Evolutionary conservation across 108 stramenopile species (phyloP).

Genomic region (Ochromonas danica): DNA sequence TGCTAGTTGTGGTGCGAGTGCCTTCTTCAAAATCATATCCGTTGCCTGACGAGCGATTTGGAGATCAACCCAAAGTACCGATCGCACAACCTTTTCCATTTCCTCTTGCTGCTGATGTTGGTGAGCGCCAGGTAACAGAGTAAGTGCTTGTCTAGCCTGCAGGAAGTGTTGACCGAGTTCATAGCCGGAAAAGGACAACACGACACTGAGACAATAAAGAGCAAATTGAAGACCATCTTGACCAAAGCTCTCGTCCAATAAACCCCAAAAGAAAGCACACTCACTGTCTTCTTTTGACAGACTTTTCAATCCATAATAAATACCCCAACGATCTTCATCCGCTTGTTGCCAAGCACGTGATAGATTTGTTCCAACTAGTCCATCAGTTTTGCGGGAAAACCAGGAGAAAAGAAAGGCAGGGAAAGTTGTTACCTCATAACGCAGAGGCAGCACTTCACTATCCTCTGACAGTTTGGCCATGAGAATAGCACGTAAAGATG

Average conservation of each 20-base stretch:
- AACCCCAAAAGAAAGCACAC: constrained; percentile 49
- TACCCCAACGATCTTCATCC: constrained; percentile 68
- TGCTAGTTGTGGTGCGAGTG: background rate
- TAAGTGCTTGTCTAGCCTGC: background rate
- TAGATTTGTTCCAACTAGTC: background rate
- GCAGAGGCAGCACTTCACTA: constrained; percentile 39
- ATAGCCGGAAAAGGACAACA: background rate
- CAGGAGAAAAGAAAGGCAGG: constrained; percentile 67
- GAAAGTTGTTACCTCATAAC: constrained; percentile 51
- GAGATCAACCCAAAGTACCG: constrained; percentile 4
- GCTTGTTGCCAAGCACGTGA: constrained; percentile 26
- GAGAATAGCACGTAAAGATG: constrained; percentile 53
- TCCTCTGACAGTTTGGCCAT: constrained; percentile 45
- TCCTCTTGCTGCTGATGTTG: background rate
- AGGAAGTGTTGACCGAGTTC: background rate
- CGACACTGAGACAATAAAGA: constrained; percentile 45
- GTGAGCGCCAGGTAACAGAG: background rate
- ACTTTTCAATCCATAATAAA: constrained; percentile 65
- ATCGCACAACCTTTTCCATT: background rate
- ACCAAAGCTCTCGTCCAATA: constrained; percentile 60
- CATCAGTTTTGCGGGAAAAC: constrained; percentile 50
- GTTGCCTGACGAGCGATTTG: background rate
- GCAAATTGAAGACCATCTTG: constrained; percentile 56
- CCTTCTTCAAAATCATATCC: background rate
- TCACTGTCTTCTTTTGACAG: constrained; percentile 41